Conservation (phyloP, 495 filamentous ascomycete species). For the Aspergillus mulundensis region DNA sequence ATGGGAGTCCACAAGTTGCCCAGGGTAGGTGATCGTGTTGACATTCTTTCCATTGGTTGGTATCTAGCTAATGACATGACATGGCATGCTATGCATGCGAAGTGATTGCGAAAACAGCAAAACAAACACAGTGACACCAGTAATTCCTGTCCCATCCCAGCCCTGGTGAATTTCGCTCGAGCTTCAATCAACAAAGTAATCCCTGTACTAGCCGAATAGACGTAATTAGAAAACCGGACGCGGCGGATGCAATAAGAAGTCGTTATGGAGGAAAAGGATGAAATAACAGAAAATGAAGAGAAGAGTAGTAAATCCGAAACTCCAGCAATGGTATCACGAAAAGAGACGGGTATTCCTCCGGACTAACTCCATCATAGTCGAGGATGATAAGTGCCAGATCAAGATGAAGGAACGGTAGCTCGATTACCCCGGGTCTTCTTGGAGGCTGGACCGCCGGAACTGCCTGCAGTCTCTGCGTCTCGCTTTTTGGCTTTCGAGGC, state of each 20-base stretch:
- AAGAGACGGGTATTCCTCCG: background rate
- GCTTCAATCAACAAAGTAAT: slow-evolving; percentile 1
- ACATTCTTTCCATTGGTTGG: slow-evolving; percentile 14
- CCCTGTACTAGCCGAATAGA: slow-evolving; percentile 7
- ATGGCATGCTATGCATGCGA: background rate
- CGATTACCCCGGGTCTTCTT: slow-evolving; percentile 29
- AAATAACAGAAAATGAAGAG: slow-evolving; percentile 2
- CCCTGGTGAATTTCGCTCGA: slow-evolving; percentile 12
- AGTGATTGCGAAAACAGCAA: background rate
- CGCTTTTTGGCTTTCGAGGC: slow-evolving; percentile 28
- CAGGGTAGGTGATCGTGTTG: background rate
- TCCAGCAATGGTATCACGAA: slow-evolving; percentile 11
- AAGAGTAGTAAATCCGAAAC: background rate
- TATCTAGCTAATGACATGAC: slow-evolving; percentile 14
- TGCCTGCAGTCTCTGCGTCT: slow-evolving; percentile 24
- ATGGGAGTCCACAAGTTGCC: no score
- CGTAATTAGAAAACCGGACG: slow-evolving; percentile 4
- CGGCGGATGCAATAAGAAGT: slow-evolving; percentile 13
- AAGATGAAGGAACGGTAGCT: slow-evolving; percentile 12
- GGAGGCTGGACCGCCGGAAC: slow-evolving; percentile 23
- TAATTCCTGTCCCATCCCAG: slow-evolving; percentile 1
- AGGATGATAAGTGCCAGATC: slow-evolving; percentile 1
- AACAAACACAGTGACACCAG: slow-evolving; percentile 17
- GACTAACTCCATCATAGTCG: background rate
- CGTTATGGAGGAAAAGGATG: slow-evolving; percentile 2